These are phyloP conservation scores for Lathyrus tuberosus DNA, from an alignment of 306 rosid genomes.

Conservation along the genomic window DNA sequence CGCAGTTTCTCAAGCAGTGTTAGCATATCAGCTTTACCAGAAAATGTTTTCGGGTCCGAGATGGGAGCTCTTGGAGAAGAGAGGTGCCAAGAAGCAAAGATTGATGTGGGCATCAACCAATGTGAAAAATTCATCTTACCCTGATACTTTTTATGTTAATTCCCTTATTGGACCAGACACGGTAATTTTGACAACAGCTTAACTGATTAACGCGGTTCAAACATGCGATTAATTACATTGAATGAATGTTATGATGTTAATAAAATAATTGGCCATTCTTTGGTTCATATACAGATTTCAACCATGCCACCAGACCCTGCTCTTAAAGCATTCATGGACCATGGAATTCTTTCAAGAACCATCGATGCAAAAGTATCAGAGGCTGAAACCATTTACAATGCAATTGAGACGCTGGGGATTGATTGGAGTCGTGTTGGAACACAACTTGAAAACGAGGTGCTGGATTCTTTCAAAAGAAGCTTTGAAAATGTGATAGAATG, in stretches of 20 bases:
- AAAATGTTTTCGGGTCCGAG: slow-evolving; percentile 83
- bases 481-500: slow-evolving; percentile 37
- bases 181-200: slow-evolving; percentile 37
- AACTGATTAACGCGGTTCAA: not conserved
- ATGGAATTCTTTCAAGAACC: slow-evolving; percentile 76
- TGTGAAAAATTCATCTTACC: slow-evolving; percentile 45
- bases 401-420: slow-evolving; percentile 81
- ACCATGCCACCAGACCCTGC: slow-evolving; percentile 88
- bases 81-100: slow-evolving; percentile 82
- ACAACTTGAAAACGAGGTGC: slow-evolving; percentile 58
- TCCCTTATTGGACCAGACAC: slow-evolving; percentile 66
- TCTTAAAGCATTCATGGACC: slow-evolving; percentile 80
- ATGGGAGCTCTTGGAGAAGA: slow-evolving; percentile 83
- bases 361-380: slow-evolving; percentile 71
- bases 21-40: slow-evolving; percentile 63
- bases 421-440: slow-evolving; percentile 75
- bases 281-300: slow-evolving; percentile 62
- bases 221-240: not conserved
- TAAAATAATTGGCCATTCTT: not conserved
- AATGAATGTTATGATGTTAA: not conserved
- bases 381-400: slow-evolving; percentile 71
- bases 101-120: slow-evolving; percentile 53
- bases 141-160: slow-evolving; percentile 45
- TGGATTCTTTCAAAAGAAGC: slow-evolving; percentile 45
- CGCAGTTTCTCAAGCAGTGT: slow-evolving; percentile 51